phyloP scores from a whole-genome alignment of 345 rosid genomes.

The Acer saccharum region DNA sequence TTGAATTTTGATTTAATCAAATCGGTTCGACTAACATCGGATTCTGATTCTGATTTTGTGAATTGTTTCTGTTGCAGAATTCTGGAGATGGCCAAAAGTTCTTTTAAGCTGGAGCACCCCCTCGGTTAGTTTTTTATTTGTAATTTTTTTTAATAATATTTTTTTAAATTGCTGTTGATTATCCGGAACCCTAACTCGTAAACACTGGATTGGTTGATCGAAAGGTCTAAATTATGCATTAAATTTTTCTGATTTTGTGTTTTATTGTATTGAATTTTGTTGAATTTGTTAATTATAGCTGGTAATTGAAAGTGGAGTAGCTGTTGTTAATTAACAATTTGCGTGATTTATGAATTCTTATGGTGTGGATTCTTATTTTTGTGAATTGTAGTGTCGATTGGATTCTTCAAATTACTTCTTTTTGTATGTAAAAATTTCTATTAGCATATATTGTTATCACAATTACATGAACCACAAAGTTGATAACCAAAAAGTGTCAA shows the following conservation, averaged over 20 bases:
- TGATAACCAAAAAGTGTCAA: background rate
- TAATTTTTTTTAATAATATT: background rate
- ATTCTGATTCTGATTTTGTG: background rate
- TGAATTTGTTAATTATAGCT: background rate
- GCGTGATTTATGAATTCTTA: too few relatives aligned
- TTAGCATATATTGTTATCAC: background rate
- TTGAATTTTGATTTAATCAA: background rate
- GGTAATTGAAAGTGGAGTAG: background rate
- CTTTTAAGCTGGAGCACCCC: slow-evolving; percentile 91
- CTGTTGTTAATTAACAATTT: background rate
- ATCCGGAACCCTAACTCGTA: slow-evolving; percentile 5
- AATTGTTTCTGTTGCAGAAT: slow-evolving; percentile 20
- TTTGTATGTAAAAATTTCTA: too few relatives aligned
- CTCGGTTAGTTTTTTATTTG: slow-evolving; percentile 54
- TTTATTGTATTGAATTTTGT: slow-evolving; percentile 1
- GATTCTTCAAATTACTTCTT: background rate
- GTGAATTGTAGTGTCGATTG: background rate
- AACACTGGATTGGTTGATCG: background rate
- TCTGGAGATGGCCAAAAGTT: slow-evolving; percentile 65
- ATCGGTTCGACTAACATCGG: background rate
- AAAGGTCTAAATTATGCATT: background rate
- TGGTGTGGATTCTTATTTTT: background rate
- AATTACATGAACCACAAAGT: background rate
- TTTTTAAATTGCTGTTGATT: background rate
- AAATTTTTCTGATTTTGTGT: background rate